Conservation (phyloP, 768 basidiomycete genomes). For the Galerina marginata region DNA sequence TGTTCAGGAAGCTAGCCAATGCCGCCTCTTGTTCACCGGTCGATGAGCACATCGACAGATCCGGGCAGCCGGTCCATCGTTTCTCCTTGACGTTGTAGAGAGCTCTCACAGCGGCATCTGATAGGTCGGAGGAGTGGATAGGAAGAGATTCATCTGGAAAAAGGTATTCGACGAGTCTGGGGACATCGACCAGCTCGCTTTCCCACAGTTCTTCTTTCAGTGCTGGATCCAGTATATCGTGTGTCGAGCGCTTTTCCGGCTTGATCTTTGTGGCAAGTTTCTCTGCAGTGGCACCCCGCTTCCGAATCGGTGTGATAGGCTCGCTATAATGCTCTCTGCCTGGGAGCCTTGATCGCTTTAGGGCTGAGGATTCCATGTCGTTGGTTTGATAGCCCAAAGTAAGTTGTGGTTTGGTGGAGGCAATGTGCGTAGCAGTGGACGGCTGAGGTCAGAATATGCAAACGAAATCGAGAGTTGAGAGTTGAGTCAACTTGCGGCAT, state of each 20-base stretch:
- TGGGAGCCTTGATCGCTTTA: no score
- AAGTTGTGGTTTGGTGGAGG: not conserved
- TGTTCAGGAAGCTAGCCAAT: no score
- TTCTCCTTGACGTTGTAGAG: not conserved
- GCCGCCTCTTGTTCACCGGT: no score
- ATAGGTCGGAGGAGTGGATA: not conserved
- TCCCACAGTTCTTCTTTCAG: not conserved
- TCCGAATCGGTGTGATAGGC: no score
- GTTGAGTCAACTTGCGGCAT: not conserved
- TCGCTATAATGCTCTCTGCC: no score
- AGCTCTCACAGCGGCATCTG: no score
- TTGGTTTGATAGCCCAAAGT: no score
- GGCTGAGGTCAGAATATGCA: not conserved
- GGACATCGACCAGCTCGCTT: not conserved
- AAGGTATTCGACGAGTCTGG: conserved; percentile 2
- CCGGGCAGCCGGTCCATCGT: not conserved
- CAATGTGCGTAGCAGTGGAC: no score
- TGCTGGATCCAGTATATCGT: not conserved
- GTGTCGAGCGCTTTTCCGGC: not conserved
- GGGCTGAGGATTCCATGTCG: no score
- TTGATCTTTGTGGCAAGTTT: no score
- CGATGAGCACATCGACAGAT: no score
- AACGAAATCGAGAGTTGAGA: not conserved
- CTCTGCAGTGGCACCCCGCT: no score
- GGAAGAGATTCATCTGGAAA: not conserved